Evolutionary conservation across 192 early-diverging fungal species (phyloP), one percentile per base, ranked within the genome.

Genomic region (Coemansia sp.): DNA sequence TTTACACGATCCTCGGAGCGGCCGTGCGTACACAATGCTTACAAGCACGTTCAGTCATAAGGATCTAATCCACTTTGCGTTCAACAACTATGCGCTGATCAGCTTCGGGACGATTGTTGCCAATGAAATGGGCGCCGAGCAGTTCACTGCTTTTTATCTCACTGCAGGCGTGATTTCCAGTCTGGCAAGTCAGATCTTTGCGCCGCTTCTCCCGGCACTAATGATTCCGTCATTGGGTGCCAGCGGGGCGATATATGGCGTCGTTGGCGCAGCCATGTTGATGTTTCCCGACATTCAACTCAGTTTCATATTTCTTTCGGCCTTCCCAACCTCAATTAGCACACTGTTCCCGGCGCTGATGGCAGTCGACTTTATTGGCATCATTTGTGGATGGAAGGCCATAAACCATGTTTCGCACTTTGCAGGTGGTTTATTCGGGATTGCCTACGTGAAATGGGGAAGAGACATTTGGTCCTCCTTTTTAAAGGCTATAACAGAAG

Each of bases 361-460:
- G 72, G 79, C 71, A 2, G 69, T 64, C 22, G 94, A 96, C 64
- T 42, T 93, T 23, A 75, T 75, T 15, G 94, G 94, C 8, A 84
- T 92, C 6, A 30, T 93, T 14, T 70, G 82, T 5, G 77, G 86
- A 50, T 94, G 91, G 94, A 72, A 60, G 27, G 72, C 83, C 42
- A 88, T 94, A 62, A 88, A 91, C 66, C 94, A 96, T 58, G 81
- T 82, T 74, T 88, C 88, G 7, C 88, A 91, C 61, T 66, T 91
- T 42, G 83, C 80, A n/a, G 89, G 89, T 28, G 85, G 87, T 22
- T 57, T 82, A 7, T 81, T 81, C 48, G 89, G 89, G 19, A 37
- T 88, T 20, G 68, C 68, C 0, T 91, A 91, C 55, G 64, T 79
- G 28, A 53, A 77, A 28, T 85, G 79, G 62, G 86, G 87, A 14